Evolutionary conservation across 306 rosid genomes (phyloP).

Genomic region (Quercus ilex): DNA sequence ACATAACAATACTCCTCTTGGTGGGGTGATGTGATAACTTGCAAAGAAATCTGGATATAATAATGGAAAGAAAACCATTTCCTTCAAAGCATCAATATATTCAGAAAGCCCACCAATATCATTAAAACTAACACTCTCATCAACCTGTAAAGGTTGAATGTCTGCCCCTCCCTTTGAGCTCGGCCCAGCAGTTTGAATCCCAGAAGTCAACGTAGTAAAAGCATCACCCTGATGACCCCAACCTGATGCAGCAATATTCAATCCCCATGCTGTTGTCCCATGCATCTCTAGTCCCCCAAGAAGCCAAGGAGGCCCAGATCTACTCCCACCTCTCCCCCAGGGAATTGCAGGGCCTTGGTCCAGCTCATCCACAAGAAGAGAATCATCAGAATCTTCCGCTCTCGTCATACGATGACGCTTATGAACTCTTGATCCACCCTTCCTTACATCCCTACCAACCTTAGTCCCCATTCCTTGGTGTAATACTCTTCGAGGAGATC

Average conservation of each 20-base stretch:
- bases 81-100: constrained; percentile 89
- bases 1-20: constrained; percentile 93
- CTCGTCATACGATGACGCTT: constrained; percentile 84
- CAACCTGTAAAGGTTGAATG: constrained; percentile 95
- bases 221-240: constrained; percentile 99
- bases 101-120: constrained; percentile 97
- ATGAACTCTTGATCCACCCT: constrained; percentile 87
- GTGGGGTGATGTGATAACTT: constrained; percentile 96
- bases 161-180: constrained; percentile 99
- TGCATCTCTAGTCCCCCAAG: constrained; percentile 91
- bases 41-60: constrained; percentile 96
- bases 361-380: constrained; percentile 93
- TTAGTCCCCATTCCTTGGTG: constrained; percentile 93
- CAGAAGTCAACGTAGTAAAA: constrained; percentile 73
- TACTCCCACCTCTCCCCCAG: constrained; percentile 87
- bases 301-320: constrained; percentile 90
- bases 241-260: constrained; percentile 96
- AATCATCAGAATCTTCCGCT: constrained; percentile 94
- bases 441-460: constrained; percentile 85
- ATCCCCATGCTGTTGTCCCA: constrained; percentile 84
- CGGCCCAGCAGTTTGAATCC: constrained; percentile 98
- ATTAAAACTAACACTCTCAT: constrained; percentile 86
- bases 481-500: constrained; percentile 89
- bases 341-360: constrained; percentile 97
- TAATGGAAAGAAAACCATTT: constrained; percentile 96